Conservation (phyloP, 2,329 filamentous ascomycete genomes). For the Ascochyta rabiei region DNA sequence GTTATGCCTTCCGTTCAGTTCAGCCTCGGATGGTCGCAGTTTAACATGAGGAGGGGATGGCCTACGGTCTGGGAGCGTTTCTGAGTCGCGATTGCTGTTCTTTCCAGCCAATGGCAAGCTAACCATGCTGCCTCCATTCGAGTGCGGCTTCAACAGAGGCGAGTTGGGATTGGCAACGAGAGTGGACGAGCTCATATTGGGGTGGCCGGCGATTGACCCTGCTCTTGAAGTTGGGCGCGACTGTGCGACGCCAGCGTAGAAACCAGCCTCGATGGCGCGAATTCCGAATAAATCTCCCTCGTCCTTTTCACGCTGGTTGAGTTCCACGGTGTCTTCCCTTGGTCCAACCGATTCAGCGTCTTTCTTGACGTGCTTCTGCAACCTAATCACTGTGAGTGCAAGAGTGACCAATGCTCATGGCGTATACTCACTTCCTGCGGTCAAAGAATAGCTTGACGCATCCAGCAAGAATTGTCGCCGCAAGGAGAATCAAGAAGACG, state of each 20-base stretch:
- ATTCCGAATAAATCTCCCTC: constrained; percentile 50
- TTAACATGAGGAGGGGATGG: constrained; percentile 34
- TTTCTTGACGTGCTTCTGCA: constrained; percentile 38
- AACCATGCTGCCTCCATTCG: constrained; percentile 42
- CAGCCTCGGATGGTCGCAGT: constrained; percentile 45
- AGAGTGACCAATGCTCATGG: background rate
- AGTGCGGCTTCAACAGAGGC: constrained; percentile 39
- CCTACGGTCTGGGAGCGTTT: constrained; percentile 23
- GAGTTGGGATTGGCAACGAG: constrained; percentile 42
- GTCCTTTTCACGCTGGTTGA: constrained; percentile 46
- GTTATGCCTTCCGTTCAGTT: constrained; percentile 45
- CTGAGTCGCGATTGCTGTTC: constrained; percentile 29
- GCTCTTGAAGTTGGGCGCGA: constrained; percentile 48
- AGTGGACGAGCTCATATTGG: constrained; percentile 44
- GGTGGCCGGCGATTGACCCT: constrained; percentile 35
- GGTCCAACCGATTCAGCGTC: constrained; percentile 32
- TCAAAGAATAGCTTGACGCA: constrained; percentile 44
- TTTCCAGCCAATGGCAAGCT: constrained; percentile 35
- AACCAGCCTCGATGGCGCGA: constrained; percentile 51
- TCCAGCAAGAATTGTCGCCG: constrained; percentile 41
- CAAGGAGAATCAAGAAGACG: constrained; percentile 41
- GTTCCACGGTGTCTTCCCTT: constrained; percentile 44
- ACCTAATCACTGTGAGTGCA: constrained; percentile 27
- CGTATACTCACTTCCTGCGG: constrained; percentile 41
- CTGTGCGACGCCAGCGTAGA: constrained; percentile 48